Evolutionary conservation across 2,329 filamentous ascomycete species (phyloP), one percentile per base, ranked within the genome.

Genomic region (Fusarium miscanthi): DNA sequence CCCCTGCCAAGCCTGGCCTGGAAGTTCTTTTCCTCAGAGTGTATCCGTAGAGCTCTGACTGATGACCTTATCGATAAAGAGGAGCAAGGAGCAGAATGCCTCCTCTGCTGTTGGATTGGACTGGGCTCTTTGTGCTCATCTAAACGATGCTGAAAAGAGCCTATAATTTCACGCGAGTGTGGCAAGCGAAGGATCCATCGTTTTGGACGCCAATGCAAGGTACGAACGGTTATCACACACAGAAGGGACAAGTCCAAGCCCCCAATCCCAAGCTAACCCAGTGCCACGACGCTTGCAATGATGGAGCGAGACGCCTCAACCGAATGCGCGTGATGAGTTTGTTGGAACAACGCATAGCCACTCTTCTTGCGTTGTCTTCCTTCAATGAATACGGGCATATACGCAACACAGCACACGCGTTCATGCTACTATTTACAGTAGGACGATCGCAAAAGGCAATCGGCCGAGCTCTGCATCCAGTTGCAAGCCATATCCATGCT

Each of bases 1-100:
- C 71, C 74, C 70, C 73, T 77, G 74, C 73, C 74, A 76, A 76
- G 74, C 69, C 56, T 57, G n/a, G 59, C 49, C 25, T 66, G 19
- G 46, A 60, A 63, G 43, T 70, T 35, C 66, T 63, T 66, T 57
- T 21, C 21, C 61, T 69, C 49, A 35, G 33, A 66, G 14, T 35
- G 17, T 35, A 60, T 49, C 51, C 48, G 43, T 61, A 37, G 62
- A 67, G 45, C 42, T 30, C 45, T 45, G 40, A 30, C 21, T 43
- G 37, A 14, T 56, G 52, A 33, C 42, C 19, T 69, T 72, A 73
- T 73, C 70, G 70, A 73, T 73, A 73, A 53, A 53, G 16, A 30
- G 21, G 5, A 45, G n/a, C 46, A 48, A 59, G 52, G 49, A 63
- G 27, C 37, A 30, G 40, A 53, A 54, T 41, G 43, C 40, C 38